Evolutionary conservation across 2,329 filamentous ascomycete species (phyloP), one percentile per base, ranked within the genome.

Genomic region (Clarireedia homoeocarpa): DNA sequence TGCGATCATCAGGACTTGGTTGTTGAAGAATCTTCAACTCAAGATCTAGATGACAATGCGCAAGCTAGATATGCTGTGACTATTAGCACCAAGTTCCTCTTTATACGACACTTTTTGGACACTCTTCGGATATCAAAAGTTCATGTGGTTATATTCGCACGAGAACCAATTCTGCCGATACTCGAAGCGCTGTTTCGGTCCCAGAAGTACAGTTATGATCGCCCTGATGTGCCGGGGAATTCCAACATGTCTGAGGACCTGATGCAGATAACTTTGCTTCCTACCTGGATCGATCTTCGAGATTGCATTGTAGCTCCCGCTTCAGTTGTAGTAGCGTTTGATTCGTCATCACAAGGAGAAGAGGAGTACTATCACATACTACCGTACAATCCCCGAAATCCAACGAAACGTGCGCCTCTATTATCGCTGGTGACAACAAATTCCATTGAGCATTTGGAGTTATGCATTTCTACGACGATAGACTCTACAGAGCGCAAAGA

Each of bases 71-170:
- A 82, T 60, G 75, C 77, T 1, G 74, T 77, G 55, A 77, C 77
- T 52, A 77, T 79, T 9, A 85, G 82, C 66, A 71, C 79, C 54
- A 86, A 86, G 61, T 82, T 80, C 61, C 76, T 74, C 34, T 85
- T 86, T 61, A 63, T 84, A 5, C 77, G 74, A 46, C 80, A 83
- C 59, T 70, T 86, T 3, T 65, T 84, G 30, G 70, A 76, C 20
- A 64, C 68, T 7, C 64, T 83, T 10, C 64, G 66, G n/a, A 67
- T 70, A 15, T 66, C 70, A 12, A 71, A 76, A 10, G 75, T 73
- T 39, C 77, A 75, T 38, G 67, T 85, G 6, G 68, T 83, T 14
- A 74, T 86, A 24, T 64, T 85, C 10, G 78, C 74, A 7, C 77
- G 77, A 20, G 73, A 74, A 9, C 71, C 73, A 30, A 69, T 81